phyloP scores from a whole-genome alignment of 2,329 filamentous ascomycete genomes.

The Blastomyces parvus region DNA sequence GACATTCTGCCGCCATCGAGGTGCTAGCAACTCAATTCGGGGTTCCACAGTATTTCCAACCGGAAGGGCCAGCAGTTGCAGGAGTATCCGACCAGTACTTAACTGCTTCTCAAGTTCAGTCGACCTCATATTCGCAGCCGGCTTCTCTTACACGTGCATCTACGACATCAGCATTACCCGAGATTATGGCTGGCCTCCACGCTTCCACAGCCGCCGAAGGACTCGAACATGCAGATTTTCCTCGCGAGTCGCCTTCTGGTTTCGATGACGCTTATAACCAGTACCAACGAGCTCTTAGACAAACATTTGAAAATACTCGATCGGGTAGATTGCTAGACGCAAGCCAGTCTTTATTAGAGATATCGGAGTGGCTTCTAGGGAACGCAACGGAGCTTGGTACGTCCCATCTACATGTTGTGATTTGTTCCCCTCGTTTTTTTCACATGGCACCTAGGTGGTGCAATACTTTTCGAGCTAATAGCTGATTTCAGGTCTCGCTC shows the following conservation, averaged over 20 bases:
- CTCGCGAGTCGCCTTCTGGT: slow-evolving; percentile 32
- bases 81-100: slow-evolving; percentile 53
- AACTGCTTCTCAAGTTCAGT: slow-evolving; percentile 51
- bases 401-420: slow-evolving; percentile 22
- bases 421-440: slow-evolving; percentile 1
- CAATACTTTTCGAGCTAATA: slow-evolving; percentile 20
- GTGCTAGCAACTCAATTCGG: slow-evolving; percentile 61
- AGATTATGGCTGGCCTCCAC: slow-evolving; percentile 44
- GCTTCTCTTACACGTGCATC: slow-evolving; percentile 46
- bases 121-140: slow-evolving; percentile 50
- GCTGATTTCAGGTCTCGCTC: slow-evolving; percentile 59
- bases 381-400: slow-evolving; percentile 59
- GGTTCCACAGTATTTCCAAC: slow-evolving; percentile 64
- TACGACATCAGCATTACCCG: slow-evolving; percentile 43
- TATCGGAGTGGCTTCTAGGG: slow-evolving; percentile 57
- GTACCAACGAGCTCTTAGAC: slow-evolving; percentile 48
- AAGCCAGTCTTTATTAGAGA: slow-evolving; percentile 48
- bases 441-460: slow-evolving; percentile 16
- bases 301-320: slow-evolving; percentile 62
- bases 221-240: slow-evolving; percentile 25
- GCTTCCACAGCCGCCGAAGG: slow-evolving; percentile 30
- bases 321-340: slow-evolving; percentile 53
- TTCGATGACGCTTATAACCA: slow-evolving; percentile 60
- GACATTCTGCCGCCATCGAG: slow-evolving; percentile 68
- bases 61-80: slow-evolving; percentile 55